Percentiles rank a stretch among this genome's conserved stretches.
phyloP scores from a whole-genome alignment of 2,329 filamentous ascomycete genomes.

The Orbilia quercus region DNA sequence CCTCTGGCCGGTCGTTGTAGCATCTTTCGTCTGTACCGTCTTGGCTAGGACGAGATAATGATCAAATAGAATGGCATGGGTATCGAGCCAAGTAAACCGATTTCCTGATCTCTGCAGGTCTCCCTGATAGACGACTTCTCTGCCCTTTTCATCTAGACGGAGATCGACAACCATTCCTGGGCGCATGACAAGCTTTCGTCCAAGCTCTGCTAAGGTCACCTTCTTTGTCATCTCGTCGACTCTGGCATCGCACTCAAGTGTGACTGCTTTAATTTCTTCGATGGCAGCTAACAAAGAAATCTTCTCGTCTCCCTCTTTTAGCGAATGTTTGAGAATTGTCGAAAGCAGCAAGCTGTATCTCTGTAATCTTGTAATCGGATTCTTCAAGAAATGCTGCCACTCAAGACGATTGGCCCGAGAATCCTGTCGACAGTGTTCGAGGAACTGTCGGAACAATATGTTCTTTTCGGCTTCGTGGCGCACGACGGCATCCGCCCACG shows the following conservation, averaged over 20 bases:
- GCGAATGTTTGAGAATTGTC: slow-evolving; percentile 85
- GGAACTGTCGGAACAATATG: slow-evolving; percentile 83
- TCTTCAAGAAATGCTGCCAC: slow-evolving; percentile 94
- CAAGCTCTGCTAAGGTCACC: slow-evolving; percentile 85
- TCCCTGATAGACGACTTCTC: slow-evolving; percentile 87
- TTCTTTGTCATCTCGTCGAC: slow-evolving; percentile 93
- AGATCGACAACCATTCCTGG: slow-evolving; percentile 89
- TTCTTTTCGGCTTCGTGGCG: slow-evolving; percentile 87
- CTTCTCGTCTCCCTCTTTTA: slow-evolving; percentile 88
- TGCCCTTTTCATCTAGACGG: slow-evolving; percentile 91
- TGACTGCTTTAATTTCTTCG: slow-evolving; percentile 89
- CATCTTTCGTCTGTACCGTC: slow-evolving; percentile 74
- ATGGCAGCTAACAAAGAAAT: slow-evolving; percentile 83
- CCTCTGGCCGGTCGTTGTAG: slow-evolving; percentile 77
- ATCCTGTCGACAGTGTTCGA: slow-evolving; percentile 82
- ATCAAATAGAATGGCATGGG: slow-evolving; percentile 91
- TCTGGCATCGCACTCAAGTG: slow-evolving; percentile 87
- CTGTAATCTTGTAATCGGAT: slow-evolving; percentile 90
- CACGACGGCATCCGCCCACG: slow-evolving; percentile 82
- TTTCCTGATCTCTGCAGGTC: slow-evolving; percentile 90
- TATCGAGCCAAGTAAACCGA: slow-evolving; percentile 92
- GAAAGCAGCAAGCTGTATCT: slow-evolving; percentile 85
- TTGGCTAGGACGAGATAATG: slow-evolving; percentile 96
- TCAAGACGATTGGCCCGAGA: slow-evolving; percentile 83
- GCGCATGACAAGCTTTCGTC: slow-evolving; percentile 82